These are phyloP conservation scores for Phytophthora citrophthora DNA, from an alignment of 352 stramenopile species.

Conservation along the genomic window DNA sequence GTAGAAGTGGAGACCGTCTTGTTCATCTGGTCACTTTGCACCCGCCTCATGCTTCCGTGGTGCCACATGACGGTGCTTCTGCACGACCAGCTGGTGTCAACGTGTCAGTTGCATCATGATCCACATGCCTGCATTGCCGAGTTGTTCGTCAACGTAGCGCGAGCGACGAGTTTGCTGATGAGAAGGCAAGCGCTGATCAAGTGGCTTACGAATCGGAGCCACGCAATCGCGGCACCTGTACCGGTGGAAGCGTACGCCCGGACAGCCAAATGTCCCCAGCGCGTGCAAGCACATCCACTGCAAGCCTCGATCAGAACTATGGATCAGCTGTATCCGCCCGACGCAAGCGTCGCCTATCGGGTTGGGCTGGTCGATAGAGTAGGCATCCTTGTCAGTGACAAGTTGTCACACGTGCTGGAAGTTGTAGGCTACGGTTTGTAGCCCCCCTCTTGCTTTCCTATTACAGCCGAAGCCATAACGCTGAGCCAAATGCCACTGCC, in stretches of 20 bases:
- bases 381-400: neutral
- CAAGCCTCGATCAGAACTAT: slow-evolving; percentile 21
- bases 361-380: neutral
- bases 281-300: slow-evolving; percentile 3
- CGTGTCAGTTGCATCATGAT: slow-evolving; percentile 6
- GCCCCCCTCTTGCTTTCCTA: neutral
- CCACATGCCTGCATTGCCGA: neutral
- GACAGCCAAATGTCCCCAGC: slow-evolving; percentile 22
- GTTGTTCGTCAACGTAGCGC: slow-evolving; percentile 2
- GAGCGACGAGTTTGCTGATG: slow-evolving; percentile 13
- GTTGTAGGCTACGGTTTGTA: no score
- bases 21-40: slow-evolving; percentile 32
- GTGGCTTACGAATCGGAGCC: slow-evolving; percentile 16
- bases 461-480: neutral
- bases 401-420: slow-evolving; percentile 8
- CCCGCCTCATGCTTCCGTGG: slow-evolving; percentile 30
- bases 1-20: slow-evolving; percentile 32
- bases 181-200: slow-evolving; percentile 19
- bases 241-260: slow-evolving; percentile 12
- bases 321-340: slow-evolving; percentile 31
- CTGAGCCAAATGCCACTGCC: no score
- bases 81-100: slow-evolving; percentile 17
- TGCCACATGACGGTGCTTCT: slow-evolving; percentile 13
- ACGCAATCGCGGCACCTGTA: slow-evolving; percentile 21
- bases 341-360: neutral